A percentile compares a stretch with the other conserved stretches of the same genome.
Conservation (phyloP, 148 eudicot species). For the Rhododendron molle region DNA sequence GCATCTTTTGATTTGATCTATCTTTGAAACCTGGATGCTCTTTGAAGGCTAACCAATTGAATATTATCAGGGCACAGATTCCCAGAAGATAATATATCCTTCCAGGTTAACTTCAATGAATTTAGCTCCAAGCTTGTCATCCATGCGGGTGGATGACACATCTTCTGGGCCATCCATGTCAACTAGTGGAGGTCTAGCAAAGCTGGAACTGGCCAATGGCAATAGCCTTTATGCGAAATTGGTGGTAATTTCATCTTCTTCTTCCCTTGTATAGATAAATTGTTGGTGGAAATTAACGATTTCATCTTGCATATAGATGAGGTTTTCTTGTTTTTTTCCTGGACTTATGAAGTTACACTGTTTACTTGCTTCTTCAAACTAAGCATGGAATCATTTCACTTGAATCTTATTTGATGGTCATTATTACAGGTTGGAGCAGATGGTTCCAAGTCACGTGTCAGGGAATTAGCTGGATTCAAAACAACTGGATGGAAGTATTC, state of each 20-base stretch:
- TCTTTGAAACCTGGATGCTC: neutral
- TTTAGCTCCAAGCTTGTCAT: conserved; percentile 38
- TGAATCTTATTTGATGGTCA: neutral
- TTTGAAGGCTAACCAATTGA: neutral
- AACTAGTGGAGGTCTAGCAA: conserved; percentile 46
- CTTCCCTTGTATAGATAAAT: neutral
- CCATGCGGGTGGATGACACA: conserved; percentile 7
- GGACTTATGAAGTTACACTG: neutral
- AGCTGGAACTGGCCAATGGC: conserved; percentile 77
- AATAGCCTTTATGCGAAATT: conserved; percentile 63
- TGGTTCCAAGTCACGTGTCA: conserved; percentile 89
- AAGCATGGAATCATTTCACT: neutral
- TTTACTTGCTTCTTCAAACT: neutral
- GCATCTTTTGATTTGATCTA: neutral
- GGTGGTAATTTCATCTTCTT: conserved; percentile 59
- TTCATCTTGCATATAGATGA: conserved; percentile 3
- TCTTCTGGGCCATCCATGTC: conserved; percentile 22
- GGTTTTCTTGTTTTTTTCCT: neutral
- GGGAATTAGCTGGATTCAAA: conserved; percentile 73
- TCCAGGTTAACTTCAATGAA: conserved; percentile 61
- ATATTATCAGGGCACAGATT: conserved; percentile 42
- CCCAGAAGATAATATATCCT: conserved; percentile 53
- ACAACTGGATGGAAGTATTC: conserved; percentile 82
- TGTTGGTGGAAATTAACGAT: neutral
- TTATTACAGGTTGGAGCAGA: conserved; percentile 88